Evolutionary conservation across 768 basidiomycete species (phyloP).

Genomic region (Amanita fuliginea): DNA sequence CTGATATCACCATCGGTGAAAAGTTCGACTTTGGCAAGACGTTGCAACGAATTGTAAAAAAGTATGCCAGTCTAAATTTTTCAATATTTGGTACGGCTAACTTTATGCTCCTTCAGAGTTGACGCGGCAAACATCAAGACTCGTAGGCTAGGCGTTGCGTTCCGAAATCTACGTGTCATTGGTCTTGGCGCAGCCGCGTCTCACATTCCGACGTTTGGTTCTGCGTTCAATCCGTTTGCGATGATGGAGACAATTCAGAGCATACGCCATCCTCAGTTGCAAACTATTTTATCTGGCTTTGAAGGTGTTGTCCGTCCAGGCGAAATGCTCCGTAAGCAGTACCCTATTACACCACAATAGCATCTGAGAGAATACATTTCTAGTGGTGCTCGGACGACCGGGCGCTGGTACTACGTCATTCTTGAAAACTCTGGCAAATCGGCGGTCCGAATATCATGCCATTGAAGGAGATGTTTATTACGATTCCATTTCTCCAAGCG

Average conservation of each 20-base stretch:
- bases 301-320: slow-evolving; percentile 57
- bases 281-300: slow-evolving; percentile 53
- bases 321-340: slow-evolving; percentile 61
- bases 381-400: slow-evolving; percentile 79
- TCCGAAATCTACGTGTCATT: slow-evolving; percentile 45
- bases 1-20: slow-evolving; percentile 16
- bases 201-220: slow-evolving; percentile 49
- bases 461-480: slow-evolving; percentile 68
- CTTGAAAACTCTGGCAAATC: slow-evolving; percentile 73
- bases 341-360: background rate
- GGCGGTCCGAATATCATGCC: slow-evolving; percentile 52
- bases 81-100: background rate
- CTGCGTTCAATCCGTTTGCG: slow-evolving; percentile 42
- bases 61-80: slow-evolving; percentile 12
- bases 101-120: slow-evolving; percentile 19
- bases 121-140: slow-evolving; percentile 36
- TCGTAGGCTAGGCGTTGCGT: slow-evolving; percentile 51
- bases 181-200: slow-evolving; percentile 47
- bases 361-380: background rate
- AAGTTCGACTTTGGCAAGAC: slow-evolving; percentile 27
- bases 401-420: slow-evolving; percentile 80
- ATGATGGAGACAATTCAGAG: slow-evolving; percentile 31
- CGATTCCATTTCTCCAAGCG: slow-evolving; percentile 58
- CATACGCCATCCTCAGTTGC: slow-evolving; percentile 47
- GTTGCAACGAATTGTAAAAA: slow-evolving; percentile 19